phyloP scores from a whole-genome alignment of 2,329 filamentous ascomycete species.

The Ophiostoma triangulosporum region DNA sequence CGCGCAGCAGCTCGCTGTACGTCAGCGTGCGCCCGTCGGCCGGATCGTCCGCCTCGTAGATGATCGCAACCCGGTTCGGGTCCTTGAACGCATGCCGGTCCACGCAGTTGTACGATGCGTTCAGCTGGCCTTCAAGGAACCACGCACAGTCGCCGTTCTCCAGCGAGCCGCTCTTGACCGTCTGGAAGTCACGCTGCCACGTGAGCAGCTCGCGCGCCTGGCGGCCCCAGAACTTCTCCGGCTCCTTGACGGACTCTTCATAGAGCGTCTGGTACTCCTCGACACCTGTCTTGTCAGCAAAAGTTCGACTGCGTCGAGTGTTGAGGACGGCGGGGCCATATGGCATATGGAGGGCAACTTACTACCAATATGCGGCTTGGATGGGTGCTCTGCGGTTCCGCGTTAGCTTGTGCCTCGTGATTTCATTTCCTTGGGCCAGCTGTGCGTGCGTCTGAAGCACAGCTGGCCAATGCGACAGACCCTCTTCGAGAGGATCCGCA shows the following conservation, averaged over 20 bases:
- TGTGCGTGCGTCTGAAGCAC: too few relatives aligned
- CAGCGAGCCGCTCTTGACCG: conserved; percentile 67
- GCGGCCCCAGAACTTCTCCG: conserved; percentile 78
- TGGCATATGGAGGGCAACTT: conserved; percentile 28
- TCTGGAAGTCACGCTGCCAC: conserved; percentile 87
- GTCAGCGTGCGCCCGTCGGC: conserved; percentile 78
- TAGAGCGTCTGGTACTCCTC: conserved; percentile 57
- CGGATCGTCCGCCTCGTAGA: conserved; percentile 94
- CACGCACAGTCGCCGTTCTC: conserved; percentile 73
- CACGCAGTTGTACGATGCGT: conserved; percentile 94
- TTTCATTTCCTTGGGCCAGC: not conserved
- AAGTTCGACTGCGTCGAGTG: conserved; percentile 8
- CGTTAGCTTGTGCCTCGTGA: conserved; percentile 19
- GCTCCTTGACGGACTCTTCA: conserved; percentile 78
- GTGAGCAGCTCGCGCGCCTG: conserved; percentile 78
- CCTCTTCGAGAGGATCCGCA: too few relatives aligned
- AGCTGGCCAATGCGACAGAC: too few relatives aligned
- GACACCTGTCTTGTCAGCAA: conserved; percentile 30
- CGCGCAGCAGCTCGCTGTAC: conserved; percentile 81
- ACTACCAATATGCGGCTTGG: conserved; percentile 54
- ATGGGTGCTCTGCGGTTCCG: conserved; percentile 45
- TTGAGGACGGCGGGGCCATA: too few relatives aligned
- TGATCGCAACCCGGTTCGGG: conserved; percentile 86
- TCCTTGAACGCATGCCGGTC: conserved; percentile 94
- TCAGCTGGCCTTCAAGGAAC: conserved; percentile 88